These are phyloP conservation scores for Fusarium secorum DNA, from an alignment of 2,329 filamentous ascomycete species.

Conservation along the genomic window DNA sequence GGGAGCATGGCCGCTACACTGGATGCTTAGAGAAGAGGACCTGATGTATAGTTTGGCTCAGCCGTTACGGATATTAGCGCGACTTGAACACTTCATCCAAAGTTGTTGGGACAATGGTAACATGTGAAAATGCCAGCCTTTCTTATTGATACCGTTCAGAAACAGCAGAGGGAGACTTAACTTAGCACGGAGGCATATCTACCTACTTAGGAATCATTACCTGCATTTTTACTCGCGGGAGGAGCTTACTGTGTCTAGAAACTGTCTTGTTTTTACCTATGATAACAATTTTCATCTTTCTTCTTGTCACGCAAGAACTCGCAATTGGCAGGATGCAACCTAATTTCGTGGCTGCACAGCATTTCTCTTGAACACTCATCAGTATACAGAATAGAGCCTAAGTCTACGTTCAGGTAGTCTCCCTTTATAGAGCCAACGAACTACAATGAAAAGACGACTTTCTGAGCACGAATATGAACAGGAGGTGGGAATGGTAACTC, in stretches of 20 bases:
- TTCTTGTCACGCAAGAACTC: not conserved
- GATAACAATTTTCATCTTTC: not conserved
- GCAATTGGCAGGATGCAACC: not conserved
- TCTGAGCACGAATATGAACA: not conserved
- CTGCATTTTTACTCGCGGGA: not conserved
- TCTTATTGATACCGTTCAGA: not conserved
- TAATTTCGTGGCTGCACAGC: not conserved
- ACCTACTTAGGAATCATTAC: not conserved
- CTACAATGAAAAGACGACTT: not conserved
- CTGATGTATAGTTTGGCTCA: conserved; percentile 13
- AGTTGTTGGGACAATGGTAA: not conserved
- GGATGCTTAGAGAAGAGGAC: conserved; percentile 35
- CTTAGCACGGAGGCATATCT: not conserved
- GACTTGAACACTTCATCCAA: conserved; percentile 14
- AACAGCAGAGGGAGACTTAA: not conserved
- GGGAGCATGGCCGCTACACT: conserved; percentile 48
- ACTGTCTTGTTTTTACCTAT: not conserved
- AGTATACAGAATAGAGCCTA: not conserved
- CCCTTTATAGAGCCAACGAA: too few species aligned
- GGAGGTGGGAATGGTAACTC: not conserved
- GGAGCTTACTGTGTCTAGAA: not conserved
- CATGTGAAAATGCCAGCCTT: conserved; percentile 3
- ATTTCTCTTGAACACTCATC: not conserved
- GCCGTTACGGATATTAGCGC: conserved; percentile 8
- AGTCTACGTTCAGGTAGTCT: not conserved